phyloP scores from a whole-genome alignment of 208 protist species.

The Wallacemonas collosoma region DNA sequence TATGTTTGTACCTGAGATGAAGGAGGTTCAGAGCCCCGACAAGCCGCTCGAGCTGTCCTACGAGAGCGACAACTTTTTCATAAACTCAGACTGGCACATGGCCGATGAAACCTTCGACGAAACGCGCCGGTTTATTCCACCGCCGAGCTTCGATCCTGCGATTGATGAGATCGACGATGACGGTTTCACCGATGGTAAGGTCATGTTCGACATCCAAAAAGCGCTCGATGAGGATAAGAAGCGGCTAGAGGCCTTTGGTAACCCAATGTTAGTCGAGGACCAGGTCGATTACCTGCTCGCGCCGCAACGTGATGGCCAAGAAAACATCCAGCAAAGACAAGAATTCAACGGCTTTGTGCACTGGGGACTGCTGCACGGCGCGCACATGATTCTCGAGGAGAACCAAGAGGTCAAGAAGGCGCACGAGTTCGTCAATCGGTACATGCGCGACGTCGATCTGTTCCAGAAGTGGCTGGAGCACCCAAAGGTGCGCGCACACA shows the following conservation, averaged over 20 bases:
- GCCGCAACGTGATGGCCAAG: slow-evolving; percentile 79
- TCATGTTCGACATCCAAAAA: slow-evolving; percentile 85
- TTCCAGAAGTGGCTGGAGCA: slow-evolving; percentile 91
- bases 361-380: slow-evolving; percentile 87
- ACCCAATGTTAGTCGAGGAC: slow-evolving; percentile 85
- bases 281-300: slow-evolving; percentile 85
- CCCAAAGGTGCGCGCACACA: slow-evolving; percentile 87
- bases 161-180: slow-evolving; percentile 87
- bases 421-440: slow-evolving; percentile 90
- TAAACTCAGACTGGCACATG: slow-evolving; percentile 77
- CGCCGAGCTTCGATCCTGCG: slow-evolving; percentile 82
- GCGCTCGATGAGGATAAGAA: slow-evolving; percentile 84
- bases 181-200: slow-evolving; percentile 72
- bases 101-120: slow-evolving; percentile 76
- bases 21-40: slow-evolving; percentile 55
- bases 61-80: slow-evolving; percentile 72
- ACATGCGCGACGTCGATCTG: slow-evolving; percentile 90
- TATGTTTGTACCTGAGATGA: slow-evolving; percentile 87
- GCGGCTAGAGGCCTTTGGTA: slow-evolving; percentile 87
- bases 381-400: slow-evolving; percentile 86
- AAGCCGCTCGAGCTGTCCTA: slow-evolving; percentile 77
- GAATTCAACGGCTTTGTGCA: slow-evolving; percentile 92
- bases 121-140: slow-evolving; percentile 73
- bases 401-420: slow-evolving; percentile 86
- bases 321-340: slow-evolving; percentile 80